Evolutionary conservation across 116 monocot species (phyloP), one percentile per base, ranked within the genome.

Genomic region (Iris pallida): DNA sequence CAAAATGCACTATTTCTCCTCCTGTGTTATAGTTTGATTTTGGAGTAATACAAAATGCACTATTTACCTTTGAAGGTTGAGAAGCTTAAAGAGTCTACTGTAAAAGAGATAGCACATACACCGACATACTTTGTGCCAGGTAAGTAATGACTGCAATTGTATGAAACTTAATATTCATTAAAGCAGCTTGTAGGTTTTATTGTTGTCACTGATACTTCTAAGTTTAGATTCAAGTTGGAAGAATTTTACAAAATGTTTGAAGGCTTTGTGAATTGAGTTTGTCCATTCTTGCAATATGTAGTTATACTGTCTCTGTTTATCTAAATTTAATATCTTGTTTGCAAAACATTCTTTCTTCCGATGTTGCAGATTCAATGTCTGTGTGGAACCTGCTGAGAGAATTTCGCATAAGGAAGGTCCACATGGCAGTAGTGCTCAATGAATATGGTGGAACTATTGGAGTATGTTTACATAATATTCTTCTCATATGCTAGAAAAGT

Each of bases 401-500:
- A 59, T 90, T 97, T 64, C 97, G 92, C 42, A 88, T 97, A 61
- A 84, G 92, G 77, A 90, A 97, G 76, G 97, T 97, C 73, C 92
- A 97, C 78, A 90, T 97, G 97, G 97, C 97, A 45, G 87, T 92
- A 48, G 97, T 97, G 65, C 85, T 97, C 49, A 97, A 97, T 68
- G 97, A 97, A 81, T 97, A 97, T 69, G 97, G 97, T 53, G 97
- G 97, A 79, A 97, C 97, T 76, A 64, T 97, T 88, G 97, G 97
- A 69, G 92, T 97, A 97, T 70, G 90, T 73, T 63, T 6, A 16
- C 17, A 12, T 53, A 53, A 51, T 44, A 47, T 10, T 47, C 47
- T 19, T 56, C 56, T 61, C 43, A 4, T 1, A 43, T 6, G 13
- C 42, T 65, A 20, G 63, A 14, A 20, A 8, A 46, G 3, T 64